phyloP scores from a whole-genome alignment of 2,329 filamentous ascomycete species.

The Knoxdaviesia capensis region DNA sequence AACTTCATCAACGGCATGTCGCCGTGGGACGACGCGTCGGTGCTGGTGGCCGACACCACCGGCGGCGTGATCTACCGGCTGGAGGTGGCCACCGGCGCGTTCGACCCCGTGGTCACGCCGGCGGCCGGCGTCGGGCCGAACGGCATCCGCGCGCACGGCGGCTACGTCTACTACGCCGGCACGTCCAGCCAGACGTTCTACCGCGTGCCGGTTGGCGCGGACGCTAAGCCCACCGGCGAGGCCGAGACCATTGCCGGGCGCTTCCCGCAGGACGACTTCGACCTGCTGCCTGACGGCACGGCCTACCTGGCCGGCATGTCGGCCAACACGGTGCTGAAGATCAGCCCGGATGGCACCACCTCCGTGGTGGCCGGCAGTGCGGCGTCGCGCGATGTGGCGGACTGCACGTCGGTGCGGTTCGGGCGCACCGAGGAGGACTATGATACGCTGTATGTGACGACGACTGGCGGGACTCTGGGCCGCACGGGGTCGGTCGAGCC shows the following conservation, averaged over 20 bases:
- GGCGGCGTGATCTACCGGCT: constrained; percentile 1
- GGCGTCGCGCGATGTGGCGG: background rate
- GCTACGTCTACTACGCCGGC: background rate
- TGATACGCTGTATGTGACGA: constrained; percentile 2
- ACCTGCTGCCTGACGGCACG: constrained; percentile 1
- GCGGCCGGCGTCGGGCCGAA: background rate
- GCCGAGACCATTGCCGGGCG: background rate
- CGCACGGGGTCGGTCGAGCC: background rate
- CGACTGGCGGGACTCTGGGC: background rate
- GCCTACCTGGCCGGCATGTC: constrained; percentile 1
- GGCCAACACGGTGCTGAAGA: background rate
- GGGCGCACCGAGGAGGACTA: background rate
- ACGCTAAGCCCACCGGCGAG: background rate
- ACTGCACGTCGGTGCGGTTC: constrained; percentile 1
- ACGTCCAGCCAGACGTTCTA: background rate
- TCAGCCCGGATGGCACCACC: background rate
- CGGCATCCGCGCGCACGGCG: constrained; percentile 1
- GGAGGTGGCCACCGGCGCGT: constrained; percentile 1
- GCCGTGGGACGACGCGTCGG: constrained; percentile 1
- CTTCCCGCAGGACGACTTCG: constrained; percentile 2
- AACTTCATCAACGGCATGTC: constrained; percentile 2
- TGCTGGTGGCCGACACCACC: constrained; percentile 1
- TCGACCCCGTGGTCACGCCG: background rate
- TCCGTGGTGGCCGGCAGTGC: background rate
- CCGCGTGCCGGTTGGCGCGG: constrained; percentile 1